phyloP scores from a whole-genome alignment of 192 early-diverging fungal genomes.

The Backusella westeae region DNA sequence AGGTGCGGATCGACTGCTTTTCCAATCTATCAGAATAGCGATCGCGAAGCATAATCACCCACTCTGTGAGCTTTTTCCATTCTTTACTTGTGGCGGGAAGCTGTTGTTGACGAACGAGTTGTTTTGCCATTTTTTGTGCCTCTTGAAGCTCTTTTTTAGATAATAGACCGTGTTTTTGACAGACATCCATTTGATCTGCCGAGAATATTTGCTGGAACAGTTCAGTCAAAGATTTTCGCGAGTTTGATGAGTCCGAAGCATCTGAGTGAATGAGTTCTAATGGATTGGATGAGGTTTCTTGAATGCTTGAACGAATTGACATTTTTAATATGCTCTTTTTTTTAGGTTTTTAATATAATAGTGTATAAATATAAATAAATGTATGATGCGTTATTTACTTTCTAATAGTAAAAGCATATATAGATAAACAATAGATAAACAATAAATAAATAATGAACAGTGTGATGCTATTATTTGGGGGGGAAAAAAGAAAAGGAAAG shows the following conservation, averaged over 20 bases:
- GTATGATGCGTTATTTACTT: too few species aligned
- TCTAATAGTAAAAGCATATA: not conserved
- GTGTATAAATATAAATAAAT: not conserved
- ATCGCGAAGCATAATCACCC: constrained; percentile 13
- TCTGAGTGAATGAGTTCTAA: not conserved
- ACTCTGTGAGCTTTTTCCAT: constrained; percentile 5
- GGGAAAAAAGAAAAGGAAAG: not conserved
- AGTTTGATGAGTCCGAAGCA: not conserved
- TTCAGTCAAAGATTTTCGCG: not conserved
- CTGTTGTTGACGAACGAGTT: not conserved
- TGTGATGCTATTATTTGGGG: not conserved
- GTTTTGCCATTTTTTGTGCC: constrained; percentile 6
- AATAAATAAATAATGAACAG: not conserved
- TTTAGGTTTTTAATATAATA: not conserved
- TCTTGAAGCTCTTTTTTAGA: constrained; percentile 12
- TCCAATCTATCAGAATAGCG: constrained; percentile 11
- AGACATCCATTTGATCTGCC: constrained; percentile 10
- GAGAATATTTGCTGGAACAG: constrained; percentile 14
- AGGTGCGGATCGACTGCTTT: not conserved
- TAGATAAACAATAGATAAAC: not conserved
- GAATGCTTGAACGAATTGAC: constrained; percentile 2
- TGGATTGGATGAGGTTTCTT: not conserved
- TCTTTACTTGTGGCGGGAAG: not conserved
- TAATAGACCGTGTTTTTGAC: not conserved
- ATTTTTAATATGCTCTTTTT: not conserved